A percentile compares a stretch with the other conserved stretches of the same genome.
These are phyloP conservation scores for Sanghuangporus sanghuang DNA, from an alignment of 1,284 basidiomycete species.

Conservation along the genomic window DNA sequence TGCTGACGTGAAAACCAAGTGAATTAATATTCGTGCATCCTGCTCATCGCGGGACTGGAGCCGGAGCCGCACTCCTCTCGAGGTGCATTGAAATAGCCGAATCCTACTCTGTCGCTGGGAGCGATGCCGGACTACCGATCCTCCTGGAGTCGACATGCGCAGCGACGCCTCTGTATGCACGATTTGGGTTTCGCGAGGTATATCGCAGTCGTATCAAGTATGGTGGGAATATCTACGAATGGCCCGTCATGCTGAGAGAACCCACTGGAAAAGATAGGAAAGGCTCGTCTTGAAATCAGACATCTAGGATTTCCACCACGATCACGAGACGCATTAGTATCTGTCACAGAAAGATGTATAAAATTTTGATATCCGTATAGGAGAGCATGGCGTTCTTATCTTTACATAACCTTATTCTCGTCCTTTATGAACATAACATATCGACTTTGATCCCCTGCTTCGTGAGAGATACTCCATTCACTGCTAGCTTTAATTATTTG, in stretches of 20 bases:
- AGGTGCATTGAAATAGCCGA: neutral
- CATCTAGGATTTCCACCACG: too few relatives aligned
- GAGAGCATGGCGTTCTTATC: too few relatives aligned
- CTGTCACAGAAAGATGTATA: too few relatives aligned
- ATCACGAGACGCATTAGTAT: too few relatives aligned
- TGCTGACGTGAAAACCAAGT: neutral
- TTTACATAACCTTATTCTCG: too few relatives aligned
- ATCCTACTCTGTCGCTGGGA: neutral
- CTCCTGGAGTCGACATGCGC: neutral
- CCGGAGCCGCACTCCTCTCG: neutral
- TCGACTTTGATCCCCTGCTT: too few relatives aligned
- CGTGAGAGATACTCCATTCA: too few relatives aligned
- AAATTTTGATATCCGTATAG: too few relatives aligned
- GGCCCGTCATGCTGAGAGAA: neutral
- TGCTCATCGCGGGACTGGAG: neutral
- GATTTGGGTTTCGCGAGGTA: neutral
- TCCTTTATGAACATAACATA: too few relatives aligned
- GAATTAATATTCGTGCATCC: neutral
- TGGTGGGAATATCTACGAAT: neutral
- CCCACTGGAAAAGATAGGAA: neutral
- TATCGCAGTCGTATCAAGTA: neutral
- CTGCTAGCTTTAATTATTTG: too few relatives aligned
- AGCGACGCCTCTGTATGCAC: neutral
- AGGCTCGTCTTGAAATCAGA: neutral
- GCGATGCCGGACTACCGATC: neutral